phyloP scores from a whole-genome alignment of 208 protist species.

The Trypanosoma congolense region DNA sequence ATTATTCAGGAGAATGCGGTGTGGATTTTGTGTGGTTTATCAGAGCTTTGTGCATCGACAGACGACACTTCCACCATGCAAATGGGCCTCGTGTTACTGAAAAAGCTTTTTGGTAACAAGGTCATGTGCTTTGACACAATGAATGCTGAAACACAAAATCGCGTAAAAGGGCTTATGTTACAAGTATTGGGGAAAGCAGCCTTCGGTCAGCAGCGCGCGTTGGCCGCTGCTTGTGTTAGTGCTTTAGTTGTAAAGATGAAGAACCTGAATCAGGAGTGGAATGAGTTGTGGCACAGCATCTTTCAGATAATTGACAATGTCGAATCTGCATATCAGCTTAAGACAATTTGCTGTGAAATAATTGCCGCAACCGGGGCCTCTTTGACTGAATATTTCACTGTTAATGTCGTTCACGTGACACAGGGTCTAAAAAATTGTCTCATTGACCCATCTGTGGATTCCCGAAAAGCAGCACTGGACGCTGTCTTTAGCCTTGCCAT shows the following conservation, averaged over 20 bases:
- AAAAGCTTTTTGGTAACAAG: conserved; percentile 63
- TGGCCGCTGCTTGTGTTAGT: conserved; percentile 72
- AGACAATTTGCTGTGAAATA: conserved; percentile 78
- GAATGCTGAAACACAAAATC: conserved; percentile 37
- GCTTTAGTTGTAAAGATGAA: conserved; percentile 63
- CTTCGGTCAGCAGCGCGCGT: conserved; percentile 40
- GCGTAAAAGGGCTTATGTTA: conserved; percentile 50
- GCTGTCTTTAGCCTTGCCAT: conserved; percentile 46
- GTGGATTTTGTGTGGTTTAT: conserved; percentile 59
- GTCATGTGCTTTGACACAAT: conserved; percentile 42
- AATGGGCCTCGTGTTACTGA: conserved; percentile 68
- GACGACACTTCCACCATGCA: conserved; percentile 34
- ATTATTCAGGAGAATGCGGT: conserved; percentile 32
- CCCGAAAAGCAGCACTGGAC: conserved; percentile 59
- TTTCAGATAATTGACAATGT: conserved; percentile 50
- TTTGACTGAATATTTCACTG: conserved; percentile 50
- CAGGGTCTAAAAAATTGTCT: conserved; percentile 60
- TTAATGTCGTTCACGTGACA: conserved; percentile 33
- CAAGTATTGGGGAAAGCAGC: conserved; percentile 52
- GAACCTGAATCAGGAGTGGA: conserved; percentile 59
- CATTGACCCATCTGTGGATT: conserved; percentile 21
- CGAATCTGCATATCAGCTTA: conserved; percentile 38
- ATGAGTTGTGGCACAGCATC: conserved; percentile 68
- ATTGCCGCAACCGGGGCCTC: conserved; percentile 42
- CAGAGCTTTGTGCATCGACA: conserved; percentile 44